Conservation (phyloP, 1,139 yeast species). For the Eremothecium coryli region DNA sequence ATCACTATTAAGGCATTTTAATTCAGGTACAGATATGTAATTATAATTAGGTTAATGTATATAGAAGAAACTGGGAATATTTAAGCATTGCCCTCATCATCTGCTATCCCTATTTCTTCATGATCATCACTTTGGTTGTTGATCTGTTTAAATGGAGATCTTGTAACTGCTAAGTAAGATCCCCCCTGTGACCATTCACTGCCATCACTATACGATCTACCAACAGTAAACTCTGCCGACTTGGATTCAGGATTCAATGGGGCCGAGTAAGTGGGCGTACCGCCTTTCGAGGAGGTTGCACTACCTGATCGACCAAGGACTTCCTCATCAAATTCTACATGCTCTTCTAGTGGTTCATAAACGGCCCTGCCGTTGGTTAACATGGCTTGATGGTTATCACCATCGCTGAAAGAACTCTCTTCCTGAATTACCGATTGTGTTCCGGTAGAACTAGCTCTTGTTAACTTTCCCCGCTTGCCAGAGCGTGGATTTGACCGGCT, state of each 20-base stretch:
- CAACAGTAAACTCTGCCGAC: conserved; percentile 6
- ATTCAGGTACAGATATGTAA: no score
- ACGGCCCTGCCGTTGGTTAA: background rate
- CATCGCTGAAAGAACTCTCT: conserved; percentile 26
- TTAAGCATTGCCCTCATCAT: conserved; percentile 22
- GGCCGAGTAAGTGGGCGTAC: conserved; percentile 7
- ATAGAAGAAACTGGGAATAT: no score
- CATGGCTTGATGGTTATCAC: conserved; percentile 13
- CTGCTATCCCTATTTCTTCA: conserved; percentile 20
- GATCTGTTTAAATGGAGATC: background rate
- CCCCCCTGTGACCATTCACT: conserved; percentile 21
- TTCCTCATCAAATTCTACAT: conserved; percentile 12
- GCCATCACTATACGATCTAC: conserved; percentile 17
- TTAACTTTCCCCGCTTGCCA: conserved; percentile 17
- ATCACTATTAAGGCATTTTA: no score
- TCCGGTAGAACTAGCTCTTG: conserved; percentile 14
- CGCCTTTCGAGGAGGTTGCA: conserved; percentile 12
- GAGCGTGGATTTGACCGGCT: conserved; percentile 20
- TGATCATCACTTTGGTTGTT: conserved; percentile 13
- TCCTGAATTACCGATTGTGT: conserved; percentile 27
- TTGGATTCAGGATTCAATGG: conserved; percentile 6
- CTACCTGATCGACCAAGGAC: conserved; percentile 13
- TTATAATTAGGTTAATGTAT: no score
- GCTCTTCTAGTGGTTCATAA: conserved; percentile 6
- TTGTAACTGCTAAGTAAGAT: conserved; percentile 2